phyloP scores from a whole-genome alignment of 2,329 filamentous ascomycete species.

The Diaporthe citrichinensis region DNA sequence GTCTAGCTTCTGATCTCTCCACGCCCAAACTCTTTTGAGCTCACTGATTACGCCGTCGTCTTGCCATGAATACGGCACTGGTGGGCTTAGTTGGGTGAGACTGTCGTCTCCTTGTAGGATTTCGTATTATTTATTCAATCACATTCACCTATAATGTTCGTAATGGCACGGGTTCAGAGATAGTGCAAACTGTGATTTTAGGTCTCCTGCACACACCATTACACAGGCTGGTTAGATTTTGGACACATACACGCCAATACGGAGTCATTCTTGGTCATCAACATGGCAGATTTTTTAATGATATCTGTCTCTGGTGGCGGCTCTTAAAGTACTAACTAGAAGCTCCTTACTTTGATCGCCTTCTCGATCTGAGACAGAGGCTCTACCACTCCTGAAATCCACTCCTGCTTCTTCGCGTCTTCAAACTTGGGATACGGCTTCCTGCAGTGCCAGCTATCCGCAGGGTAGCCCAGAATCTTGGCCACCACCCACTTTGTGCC shows the following conservation, averaged over 20 bases:
- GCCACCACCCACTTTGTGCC: slow-evolving; percentile 73
- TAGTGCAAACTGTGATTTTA: neutral
- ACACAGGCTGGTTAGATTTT: too few relatives aligned
- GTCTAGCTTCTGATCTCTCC: neutral
- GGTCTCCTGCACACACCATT: neutral
- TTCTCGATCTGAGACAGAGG: slow-evolving; percentile 44
- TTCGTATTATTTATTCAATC: too few relatives aligned
- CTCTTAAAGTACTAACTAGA: neutral
- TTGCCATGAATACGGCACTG: neutral
- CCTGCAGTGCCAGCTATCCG: slow-evolving; percentile 65
- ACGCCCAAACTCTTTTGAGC: neutral
- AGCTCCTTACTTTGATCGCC: slow-evolving; percentile 15
- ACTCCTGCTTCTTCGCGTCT: slow-evolving; percentile 60
- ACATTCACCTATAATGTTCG: too few relatives aligned
- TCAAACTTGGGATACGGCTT: slow-evolving; percentile 66
- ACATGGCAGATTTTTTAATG: neutral
- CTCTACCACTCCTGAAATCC: slow-evolving; percentile 51
- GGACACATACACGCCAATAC: neutral
- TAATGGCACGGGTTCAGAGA: neutral
- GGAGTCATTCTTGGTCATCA: neutral
- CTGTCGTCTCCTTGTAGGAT: neutral
- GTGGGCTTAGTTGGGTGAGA: neutral
- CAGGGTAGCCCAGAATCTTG: slow-evolving; percentile 66
- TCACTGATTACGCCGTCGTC: neutral
- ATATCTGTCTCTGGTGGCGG: neutral